These are phyloP conservation scores for Marsdenia floribunda DNA, from an alignment of 257 asterid genomes.

Conservation along the genomic window DNA sequence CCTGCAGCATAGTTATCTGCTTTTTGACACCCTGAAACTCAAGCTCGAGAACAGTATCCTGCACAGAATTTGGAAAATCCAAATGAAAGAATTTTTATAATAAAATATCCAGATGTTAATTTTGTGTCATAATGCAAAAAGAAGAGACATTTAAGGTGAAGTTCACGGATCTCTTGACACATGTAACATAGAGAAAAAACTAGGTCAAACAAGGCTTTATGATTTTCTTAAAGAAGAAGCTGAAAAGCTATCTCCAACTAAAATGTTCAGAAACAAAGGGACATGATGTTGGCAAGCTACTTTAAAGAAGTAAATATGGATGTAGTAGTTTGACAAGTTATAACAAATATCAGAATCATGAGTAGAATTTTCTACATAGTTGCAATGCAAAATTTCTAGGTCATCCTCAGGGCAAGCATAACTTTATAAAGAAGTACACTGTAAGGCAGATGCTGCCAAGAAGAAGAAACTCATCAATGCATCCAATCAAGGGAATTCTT, in stretches of 20 bases:
- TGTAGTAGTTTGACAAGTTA: not conserved
- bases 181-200: not conserved
- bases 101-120: too few species aligned
- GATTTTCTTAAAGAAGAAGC: not conserved
- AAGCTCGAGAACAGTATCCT: constrained; percentile 98
- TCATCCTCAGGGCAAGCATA: not conserved
- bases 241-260: not conserved
- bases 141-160: not conserved
- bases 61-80: constrained; percentile 27
- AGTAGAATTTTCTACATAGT: not conserved
- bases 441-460: not conserved
- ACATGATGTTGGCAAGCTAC: not conserved
- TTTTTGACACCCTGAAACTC: constrained; percentile 98
- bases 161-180: not conserved
- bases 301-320: not conserved
- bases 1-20: constrained; percentile 97
- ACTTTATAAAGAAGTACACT: not conserved
- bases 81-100: too few species aligned
- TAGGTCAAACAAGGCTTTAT: not conserved
- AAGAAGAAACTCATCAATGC: not conserved
- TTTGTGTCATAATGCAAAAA: not conserved
- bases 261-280: not conserved
- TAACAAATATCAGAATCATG: not conserved
- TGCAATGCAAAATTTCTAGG: not conserved
- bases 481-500: not conserved